Percentiles rank a stretch among this genome's conserved stretches.
Conservation (phyloP, 2,329 filamentous ascomycete genomes). For the Fusarium multiceps region DNA sequence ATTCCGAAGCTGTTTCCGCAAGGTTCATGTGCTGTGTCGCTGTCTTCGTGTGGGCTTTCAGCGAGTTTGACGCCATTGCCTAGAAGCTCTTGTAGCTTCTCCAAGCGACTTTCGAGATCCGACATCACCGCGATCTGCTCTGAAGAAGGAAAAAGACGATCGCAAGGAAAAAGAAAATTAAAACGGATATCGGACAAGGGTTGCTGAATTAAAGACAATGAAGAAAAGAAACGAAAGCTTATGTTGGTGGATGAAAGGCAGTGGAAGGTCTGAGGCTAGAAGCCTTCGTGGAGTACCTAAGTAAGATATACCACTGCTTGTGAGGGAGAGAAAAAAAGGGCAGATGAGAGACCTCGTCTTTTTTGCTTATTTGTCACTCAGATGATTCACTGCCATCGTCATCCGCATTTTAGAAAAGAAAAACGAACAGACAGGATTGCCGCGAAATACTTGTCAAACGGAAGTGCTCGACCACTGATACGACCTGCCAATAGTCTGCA, state of each 20-base stretch:
- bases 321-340: conserved; percentile 6
- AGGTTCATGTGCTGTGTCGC: background rate
- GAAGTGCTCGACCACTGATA: conserved; percentile 1
- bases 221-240: background rate
- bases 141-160: background rate
- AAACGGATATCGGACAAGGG: background rate
- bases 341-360: conserved; percentile 1
- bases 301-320: background rate
- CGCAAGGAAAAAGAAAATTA: background rate
- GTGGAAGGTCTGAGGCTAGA: background rate
- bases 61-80: conserved; percentile 36
- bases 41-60: conserved; percentile 12
- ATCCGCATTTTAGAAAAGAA: background rate
- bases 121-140: conserved; percentile 28
- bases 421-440: background rate
- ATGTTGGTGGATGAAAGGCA: background rate
- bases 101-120: conserved; percentile 32
- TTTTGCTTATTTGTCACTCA: conserved; percentile 1
- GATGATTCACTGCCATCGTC: conserved; percentile 16
- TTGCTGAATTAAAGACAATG: background rate
- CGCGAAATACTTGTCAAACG: conserved; percentile 2
- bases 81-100: conserved; percentile 37
- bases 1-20: conserved; percentile 1
- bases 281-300: background rate
- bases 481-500: background rate